A percentile compares a stretch with the other conserved stretches of the same genome.
phyloP scores from a whole-genome alignment of 1,284 basidiomycete genomes.

The Cutaneotrichosporon cyanovorans region DNA sequence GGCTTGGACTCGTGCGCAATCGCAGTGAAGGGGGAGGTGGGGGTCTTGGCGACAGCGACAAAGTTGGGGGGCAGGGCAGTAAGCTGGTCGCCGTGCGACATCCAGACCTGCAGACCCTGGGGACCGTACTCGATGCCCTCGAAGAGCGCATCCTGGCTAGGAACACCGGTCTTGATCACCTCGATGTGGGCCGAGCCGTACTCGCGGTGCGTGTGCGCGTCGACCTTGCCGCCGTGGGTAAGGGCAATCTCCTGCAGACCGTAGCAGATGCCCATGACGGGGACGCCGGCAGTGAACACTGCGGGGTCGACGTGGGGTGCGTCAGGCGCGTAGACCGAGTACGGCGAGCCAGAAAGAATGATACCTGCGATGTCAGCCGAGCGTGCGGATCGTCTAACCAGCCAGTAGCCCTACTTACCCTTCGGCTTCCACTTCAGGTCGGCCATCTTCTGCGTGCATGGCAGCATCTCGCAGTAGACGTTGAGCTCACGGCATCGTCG shows the following conservation, averaged over 20 bases:
- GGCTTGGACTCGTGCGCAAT: conserved; percentile 85
- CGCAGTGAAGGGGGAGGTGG: conserved; percentile 85
- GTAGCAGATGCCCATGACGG: conserved; percentile 96
- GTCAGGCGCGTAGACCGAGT: conserved; percentile 90
- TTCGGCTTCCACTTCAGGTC: conserved; percentile 92
- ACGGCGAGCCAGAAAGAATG: conserved; percentile 96
- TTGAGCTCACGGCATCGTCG: conserved; percentile 92
- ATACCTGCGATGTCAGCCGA: conserved; percentile 57
- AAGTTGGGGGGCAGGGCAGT: conserved; percentile 74
- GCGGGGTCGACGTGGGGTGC: conserved; percentile 91
- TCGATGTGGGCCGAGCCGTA: conserved; percentile 86
- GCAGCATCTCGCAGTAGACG: conserved; percentile 93
- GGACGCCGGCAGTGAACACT: conserved; percentile 86
- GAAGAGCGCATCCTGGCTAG: conserved; percentile 69
- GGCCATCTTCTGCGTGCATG: conserved; percentile 87
- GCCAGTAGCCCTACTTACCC: conserved; percentile 51
- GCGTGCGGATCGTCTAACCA: not conserved
- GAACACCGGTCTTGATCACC: conserved; percentile 60
- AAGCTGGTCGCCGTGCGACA: conserved; percentile 98
- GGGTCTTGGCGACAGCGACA: conserved; percentile 78
- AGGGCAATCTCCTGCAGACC: conserved; percentile 96
- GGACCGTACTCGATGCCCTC: conserved; percentile 58
- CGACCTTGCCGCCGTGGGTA: conserved; percentile 78
- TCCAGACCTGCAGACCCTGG: conserved; percentile 86
- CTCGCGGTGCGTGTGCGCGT: conserved; percentile 84